These are phyloP conservation scores for Chlamydomonas schloesseri DNA, from an alignment of 139 green algal genomes.

Conservation along the genomic window DNA sequence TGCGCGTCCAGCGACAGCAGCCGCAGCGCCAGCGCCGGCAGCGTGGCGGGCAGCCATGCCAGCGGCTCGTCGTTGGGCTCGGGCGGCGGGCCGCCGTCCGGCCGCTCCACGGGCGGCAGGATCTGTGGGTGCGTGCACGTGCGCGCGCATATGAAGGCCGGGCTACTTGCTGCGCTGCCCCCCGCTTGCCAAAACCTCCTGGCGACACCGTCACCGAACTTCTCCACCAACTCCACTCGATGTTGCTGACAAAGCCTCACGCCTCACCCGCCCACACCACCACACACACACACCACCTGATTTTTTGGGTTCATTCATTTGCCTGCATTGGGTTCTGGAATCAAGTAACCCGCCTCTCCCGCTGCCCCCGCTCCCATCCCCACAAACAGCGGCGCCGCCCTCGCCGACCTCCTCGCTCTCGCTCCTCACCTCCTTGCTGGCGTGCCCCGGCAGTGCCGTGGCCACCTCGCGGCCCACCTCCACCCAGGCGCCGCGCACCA, in stretches of 20 bases:
- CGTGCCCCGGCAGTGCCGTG: slow-evolving; percentile 21
- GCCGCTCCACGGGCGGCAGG: slow-evolving; percentile 2
- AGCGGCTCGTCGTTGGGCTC: slow-evolving; percentile 59
- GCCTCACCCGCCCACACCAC: too few relatives aligned
- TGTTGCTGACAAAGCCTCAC: too few relatives aligned
- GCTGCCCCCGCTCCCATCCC: background rate
- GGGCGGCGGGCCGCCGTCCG: background rate
- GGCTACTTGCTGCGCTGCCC: too few relatives aligned
- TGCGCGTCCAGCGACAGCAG: slow-evolving; percentile 77
- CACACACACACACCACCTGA: too few relatives aligned
- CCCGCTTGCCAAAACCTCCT: too few relatives aligned
- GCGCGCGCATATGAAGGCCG: too few relatives aligned
- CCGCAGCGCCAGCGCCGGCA: slow-evolving; percentile 74
- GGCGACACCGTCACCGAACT: too few relatives aligned
- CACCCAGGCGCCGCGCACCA: slow-evolving; percentile 76
- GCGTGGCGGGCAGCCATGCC: slow-evolving; percentile 84
- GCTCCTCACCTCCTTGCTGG: slow-evolving; percentile 16
- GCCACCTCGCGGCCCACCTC: slow-evolving; percentile 34
- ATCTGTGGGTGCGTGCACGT: background rate
- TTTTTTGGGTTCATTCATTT: too few relatives aligned
- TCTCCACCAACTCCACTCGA: too few relatives aligned
- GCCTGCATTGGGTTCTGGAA: too few relatives aligned
- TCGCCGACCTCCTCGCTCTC: background rate
- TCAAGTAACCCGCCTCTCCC: background rate
- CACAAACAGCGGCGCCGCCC: background rate